Conservation (phyloP, 805 yeast genomes). For the Candida vaughaniae region DNA sequence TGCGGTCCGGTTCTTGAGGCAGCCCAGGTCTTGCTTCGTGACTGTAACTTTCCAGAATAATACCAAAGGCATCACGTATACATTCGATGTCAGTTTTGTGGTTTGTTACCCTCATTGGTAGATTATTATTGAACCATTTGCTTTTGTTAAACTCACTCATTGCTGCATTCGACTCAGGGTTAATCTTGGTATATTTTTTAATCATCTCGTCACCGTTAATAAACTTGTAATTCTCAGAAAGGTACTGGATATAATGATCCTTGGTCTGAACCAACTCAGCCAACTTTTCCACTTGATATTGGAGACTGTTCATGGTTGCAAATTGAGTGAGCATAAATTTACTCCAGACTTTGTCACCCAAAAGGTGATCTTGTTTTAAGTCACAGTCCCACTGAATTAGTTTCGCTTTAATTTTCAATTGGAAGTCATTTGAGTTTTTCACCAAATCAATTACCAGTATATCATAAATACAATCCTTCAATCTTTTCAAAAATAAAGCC, state of each 20-base stretch:
- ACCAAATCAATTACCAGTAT: too few species aligned
- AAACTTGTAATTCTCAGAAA: slow-evolving; percentile 33
- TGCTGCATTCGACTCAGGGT: slow-evolving; percentile 1
- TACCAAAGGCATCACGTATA: too few species aligned
- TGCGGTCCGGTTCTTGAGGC: too few species aligned
- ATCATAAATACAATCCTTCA: too few species aligned
- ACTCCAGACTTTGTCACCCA: slow-evolving; percentile 1
- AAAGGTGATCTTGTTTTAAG: background rate
- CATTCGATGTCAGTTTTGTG: too few species aligned
- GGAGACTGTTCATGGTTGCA: slow-evolving; percentile 1
- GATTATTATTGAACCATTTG: too few species aligned
- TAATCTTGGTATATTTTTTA: slow-evolving; percentile 23
- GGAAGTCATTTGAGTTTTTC: too few species aligned
- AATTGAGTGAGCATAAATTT: slow-evolving; percentile 2
- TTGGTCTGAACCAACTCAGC: slow-evolving; percentile 21
- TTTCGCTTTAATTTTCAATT: background rate
- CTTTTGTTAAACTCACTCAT: slow-evolving; percentile 3
- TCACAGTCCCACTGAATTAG: background rate
- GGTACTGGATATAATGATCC: slow-evolving; percentile 32
- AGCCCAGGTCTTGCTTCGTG: too few species aligned
- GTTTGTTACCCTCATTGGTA: too few species aligned
- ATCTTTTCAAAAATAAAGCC: slow-evolving; percentile 14
- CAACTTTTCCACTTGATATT: slow-evolving; percentile 18
- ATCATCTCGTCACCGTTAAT: slow-evolving; percentile 35
- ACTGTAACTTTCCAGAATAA: too few species aligned